These are phyloP conservation scores for Spergularia bocconei DNA, from an alignment of 148 eudicot species.

Conservation along the genomic window DNA sequence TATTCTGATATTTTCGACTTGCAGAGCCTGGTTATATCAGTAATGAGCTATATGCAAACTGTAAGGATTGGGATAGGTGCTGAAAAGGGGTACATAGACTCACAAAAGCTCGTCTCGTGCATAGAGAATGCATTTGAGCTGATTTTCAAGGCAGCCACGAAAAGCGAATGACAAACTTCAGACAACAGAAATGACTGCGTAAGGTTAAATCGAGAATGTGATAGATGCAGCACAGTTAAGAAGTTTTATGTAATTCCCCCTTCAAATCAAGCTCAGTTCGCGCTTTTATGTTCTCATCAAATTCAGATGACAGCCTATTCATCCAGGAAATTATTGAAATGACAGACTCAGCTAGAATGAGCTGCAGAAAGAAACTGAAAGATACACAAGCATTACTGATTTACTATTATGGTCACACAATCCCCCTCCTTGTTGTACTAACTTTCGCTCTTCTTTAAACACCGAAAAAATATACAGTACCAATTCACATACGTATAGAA, in stretches of 20 bases:
- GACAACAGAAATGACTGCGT: not conserved
- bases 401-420: too few relatives aligned
- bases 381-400: too few relatives aligned
- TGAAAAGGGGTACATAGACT: slow-evolving; percentile 20
- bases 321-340: too few relatives aligned
- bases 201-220: not conserved
- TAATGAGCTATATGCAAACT: slow-evolving; percentile 20
- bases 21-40: slow-evolving; percentile 22
- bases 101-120: slow-evolving; percentile 3
- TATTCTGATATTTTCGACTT: not conserved
- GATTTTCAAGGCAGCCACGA: slow-evolving; percentile 14
- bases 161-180: not conserved
- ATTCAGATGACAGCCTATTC: too few relatives aligned
- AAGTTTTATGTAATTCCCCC: not conserved
- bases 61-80: slow-evolving; percentile 19
- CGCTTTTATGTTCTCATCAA: not conserved
- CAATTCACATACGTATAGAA: too few relatives aligned
- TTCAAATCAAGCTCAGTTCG: not conserved
- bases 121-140: slow-evolving; percentile 17
- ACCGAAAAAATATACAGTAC: too few relatives aligned
- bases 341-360: too few relatives aligned
- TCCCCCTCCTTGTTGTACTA: too few relatives aligned
- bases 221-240: not conserved
- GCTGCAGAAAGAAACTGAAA: too few relatives aligned
- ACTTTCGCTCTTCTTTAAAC: too few relatives aligned